Conservation (phyloP, 1,139 yeast species). For the Geotrichum klebahnii region DNA sequence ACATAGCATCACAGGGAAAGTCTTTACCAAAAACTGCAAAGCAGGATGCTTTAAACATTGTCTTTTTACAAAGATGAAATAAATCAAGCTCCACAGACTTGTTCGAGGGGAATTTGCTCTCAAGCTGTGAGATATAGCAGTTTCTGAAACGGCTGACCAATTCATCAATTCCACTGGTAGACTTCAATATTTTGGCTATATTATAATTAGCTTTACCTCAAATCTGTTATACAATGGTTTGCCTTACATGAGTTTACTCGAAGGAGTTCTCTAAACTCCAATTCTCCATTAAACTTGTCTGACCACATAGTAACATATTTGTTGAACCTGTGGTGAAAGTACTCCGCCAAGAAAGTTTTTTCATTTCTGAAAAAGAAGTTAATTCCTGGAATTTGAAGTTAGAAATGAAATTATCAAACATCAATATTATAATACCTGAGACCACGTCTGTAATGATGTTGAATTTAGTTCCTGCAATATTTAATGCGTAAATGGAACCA, state of each 20-base stretch:
- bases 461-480: slow-evolving; percentile 13
- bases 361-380: slow-evolving; percentile 13
- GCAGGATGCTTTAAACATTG: slow-evolving; percentile 19
- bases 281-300: slow-evolving; percentile 9
- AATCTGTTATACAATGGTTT: neutral
- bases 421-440: slow-evolving; percentile 1
- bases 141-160: slow-evolving; percentile 5
- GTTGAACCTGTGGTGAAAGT: slow-evolving; percentile 16
- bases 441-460: slow-evolving; percentile 14
- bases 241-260: neutral
- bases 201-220: neutral
- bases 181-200: slow-evolving; percentile 7
- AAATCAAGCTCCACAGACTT: slow-evolving; percentile 13
- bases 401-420: neutral
- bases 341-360: slow-evolving; percentile 5
- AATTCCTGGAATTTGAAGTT: neutral
- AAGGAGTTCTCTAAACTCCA: slow-evolving; percentile 13
- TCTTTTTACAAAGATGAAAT: slow-evolving; percentile 8
- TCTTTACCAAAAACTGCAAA: slow-evolving; percentile 19
- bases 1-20: slow-evolving; percentile 18
- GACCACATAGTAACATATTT: slow-evolving; percentile 12
- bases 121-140: neutral
- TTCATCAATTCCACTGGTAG: slow-evolving; percentile 1
- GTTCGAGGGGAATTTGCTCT: neutral
- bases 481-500: slow-evolving; percentile 11